Base-by-base conservation (phyloP, 2,329 filamentous ascomycete genomes). In the Calonectria pseudoturangicola region DNA sequence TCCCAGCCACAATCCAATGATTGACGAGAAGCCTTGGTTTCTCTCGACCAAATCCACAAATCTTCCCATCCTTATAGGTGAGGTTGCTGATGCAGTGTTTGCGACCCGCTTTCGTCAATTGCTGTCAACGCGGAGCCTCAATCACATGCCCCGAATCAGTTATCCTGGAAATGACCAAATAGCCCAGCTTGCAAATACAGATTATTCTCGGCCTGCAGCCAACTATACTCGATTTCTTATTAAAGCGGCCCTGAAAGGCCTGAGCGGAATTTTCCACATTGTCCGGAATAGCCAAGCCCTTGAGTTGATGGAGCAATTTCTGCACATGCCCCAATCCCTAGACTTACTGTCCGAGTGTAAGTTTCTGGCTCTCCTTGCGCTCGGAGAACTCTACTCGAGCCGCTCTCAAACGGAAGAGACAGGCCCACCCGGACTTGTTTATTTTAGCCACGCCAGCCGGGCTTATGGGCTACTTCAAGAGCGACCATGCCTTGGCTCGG, bases 1-100 rank as follows among this genome's bases (percentile, higher is more conserved):
- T n/a, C 54, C 54, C 5, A 25, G 27, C 4, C 66, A 58, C 2
- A 68, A 68, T 12, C 50, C 66, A 2, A 27, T 58, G 10, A 28
- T 68, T 28, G 66, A 68, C 2, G 51, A 36, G 2, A 68, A 36
- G 6, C 66, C 66, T 7, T 68, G 66, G 66, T 68, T 68, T 43
- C n/a, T 39, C 8, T 25, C 27, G 3, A 41, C 48, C 2, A 36
- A 62, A 4, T 36, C 50, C 16, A 50, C 30, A 15, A 60, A 50
- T 2, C 13, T 58, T 6, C 66, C 66, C 2, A 68, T 68, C 30
- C 54, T 62, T 3, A 62, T 68, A 13, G 66, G 66, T 13, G 66
- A 68, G 43, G 54, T 58, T 16, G 66, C 66, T 2, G 66, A 68
- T 47, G 54, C 51, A 33, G 54, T 30, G n/a, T 68, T 68, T 33